Base-by-base conservation (phyloP, 176 grass and related monocot species). In the Chrysopogon serrulatus region DNA sequence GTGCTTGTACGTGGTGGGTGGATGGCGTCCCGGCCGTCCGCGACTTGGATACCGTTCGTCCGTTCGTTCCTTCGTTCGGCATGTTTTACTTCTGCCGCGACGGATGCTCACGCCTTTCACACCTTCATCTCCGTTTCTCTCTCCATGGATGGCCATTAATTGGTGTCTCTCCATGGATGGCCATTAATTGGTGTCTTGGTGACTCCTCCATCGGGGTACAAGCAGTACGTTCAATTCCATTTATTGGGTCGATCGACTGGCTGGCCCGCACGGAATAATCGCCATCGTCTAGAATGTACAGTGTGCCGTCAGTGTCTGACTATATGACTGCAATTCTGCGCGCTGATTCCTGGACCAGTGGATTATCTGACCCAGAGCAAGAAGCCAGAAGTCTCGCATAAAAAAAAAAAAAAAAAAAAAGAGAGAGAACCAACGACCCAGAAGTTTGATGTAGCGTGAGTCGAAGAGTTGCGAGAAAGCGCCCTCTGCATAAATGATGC, bases 201-300 rank as follows among this genome's bases (percentile, higher is more conserved):
- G 37, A 21, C 41, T 44, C 45, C n/a, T 8, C 18, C 5, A n/a
- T 39, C 12, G 8, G 56, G 34, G 17, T n/a, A 41, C 10, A 41
- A 47, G 3, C 60, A 23, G 39, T n/a, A 23, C 13, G 59, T 8
- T 39, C 17, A 57, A 42, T 42, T 76, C 33, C 8, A 87, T 87
- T 87, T 18, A 62, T 62, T 70, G 49, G 49, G 63, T 48, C 40
- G 49, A 35, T 30, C 3, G 32, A 15, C 61, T 32, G 57, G 42
- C 32, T n/a, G n/a, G n/a, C n/a, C n/a, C 32, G 51, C 33, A 3
- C 74, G 42, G 35, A 33, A 59, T 42, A 54, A 56, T 56, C 6
- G 13, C 16, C 10, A 64, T 64, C 76, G 2, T 79, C 76, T 86
- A 86, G 76, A 86, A 51, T 43, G 63, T 36, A 70, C 48, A 0